Evolutionary conservation across 176 grass and related monocot species (phyloP).

Genomic region (Eragrostis curvula): DNA sequence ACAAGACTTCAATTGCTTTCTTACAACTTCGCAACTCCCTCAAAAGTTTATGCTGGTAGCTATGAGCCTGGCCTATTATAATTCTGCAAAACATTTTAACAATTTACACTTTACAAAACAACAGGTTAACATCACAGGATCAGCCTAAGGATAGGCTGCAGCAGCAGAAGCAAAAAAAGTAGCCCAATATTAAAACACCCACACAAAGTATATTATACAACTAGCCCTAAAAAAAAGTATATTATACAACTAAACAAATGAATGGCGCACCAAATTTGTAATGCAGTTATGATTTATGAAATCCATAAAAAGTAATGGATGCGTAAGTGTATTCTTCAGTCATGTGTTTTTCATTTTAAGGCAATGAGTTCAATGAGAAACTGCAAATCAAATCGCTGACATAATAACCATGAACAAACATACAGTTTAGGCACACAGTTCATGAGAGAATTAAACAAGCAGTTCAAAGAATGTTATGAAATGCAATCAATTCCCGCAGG

Average conservation of each 20-base stretch:
- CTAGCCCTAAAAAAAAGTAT: not conserved
- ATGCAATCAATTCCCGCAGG: no score
- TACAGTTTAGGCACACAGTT: no score
- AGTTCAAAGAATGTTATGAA: not conserved
- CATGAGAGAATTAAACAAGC: not conserved
- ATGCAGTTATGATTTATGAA: not conserved
- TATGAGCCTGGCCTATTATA: no score
- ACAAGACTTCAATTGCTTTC: not conserved
- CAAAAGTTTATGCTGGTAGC: not conserved
- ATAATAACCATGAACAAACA: not conserved
- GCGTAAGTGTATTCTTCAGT: not conserved
- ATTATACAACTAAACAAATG: not conserved
- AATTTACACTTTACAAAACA: no score
- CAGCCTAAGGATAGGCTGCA: no score
- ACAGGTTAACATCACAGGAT: not conserved
- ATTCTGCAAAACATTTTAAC: not conserved
- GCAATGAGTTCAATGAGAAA: not conserved
- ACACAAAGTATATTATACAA: not conserved
- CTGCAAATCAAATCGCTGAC: not conserved
- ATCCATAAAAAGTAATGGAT: not conserved
- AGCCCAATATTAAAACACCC: not conserved
- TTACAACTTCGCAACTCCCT: not conserved
- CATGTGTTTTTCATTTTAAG: no score
- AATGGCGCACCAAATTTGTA: not conserved
- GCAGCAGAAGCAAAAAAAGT: not conserved